These are phyloP conservation scores for Gynostemma pentaphyllum DNA, from an alignment of 306 rosid species.

Conservation along the genomic window DNA sequence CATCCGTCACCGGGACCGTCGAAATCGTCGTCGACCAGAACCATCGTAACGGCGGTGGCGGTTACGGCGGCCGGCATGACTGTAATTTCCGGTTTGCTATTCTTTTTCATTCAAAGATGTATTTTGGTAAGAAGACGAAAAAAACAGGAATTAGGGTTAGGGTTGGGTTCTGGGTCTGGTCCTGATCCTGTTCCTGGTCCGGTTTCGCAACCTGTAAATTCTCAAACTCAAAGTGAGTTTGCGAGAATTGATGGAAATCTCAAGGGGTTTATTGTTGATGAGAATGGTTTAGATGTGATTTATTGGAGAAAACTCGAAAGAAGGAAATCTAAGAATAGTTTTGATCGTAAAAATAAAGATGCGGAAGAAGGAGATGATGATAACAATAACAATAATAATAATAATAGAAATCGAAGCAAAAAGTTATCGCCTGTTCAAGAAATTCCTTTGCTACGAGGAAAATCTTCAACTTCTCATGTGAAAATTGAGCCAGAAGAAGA, in stretches of 20 bases:
- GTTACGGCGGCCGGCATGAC: conserved; percentile 54
- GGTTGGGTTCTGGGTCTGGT: not conserved
- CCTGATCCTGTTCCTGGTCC: not conserved
- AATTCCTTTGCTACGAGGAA: conserved; percentile 66
- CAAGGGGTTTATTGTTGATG: conserved; percentile 55
- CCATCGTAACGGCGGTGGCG: conserved; percentile 45
- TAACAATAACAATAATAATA: conserved; percentile 9
- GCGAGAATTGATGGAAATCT: conserved; percentile 11
- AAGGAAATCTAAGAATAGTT: conserved; percentile 19
- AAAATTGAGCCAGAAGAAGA: conserved; percentile 24
- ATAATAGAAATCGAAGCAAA: conserved; percentile 9
- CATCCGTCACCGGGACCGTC: not conserved
- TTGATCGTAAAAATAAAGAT: not conserved
- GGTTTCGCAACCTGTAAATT: not conserved
- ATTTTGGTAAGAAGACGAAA: conserved; percentile 21
- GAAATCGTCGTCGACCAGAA: conserved; percentile 25
- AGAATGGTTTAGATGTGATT: conserved; percentile 82
- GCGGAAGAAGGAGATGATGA: conserved; percentile 5
- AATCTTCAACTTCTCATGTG: conserved; percentile 58
- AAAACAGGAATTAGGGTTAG: conserved; percentile 13
- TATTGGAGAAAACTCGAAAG: conserved; percentile 73
- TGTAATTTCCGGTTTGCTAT: conserved; percentile 36
- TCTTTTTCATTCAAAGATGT: conserved; percentile 27
- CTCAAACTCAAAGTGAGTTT: not conserved
- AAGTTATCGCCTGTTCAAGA: conserved; percentile 30